Evolutionary conservation across 441 rosid genomes (phyloP).

Genomic region (Erodium texanum): DNA sequence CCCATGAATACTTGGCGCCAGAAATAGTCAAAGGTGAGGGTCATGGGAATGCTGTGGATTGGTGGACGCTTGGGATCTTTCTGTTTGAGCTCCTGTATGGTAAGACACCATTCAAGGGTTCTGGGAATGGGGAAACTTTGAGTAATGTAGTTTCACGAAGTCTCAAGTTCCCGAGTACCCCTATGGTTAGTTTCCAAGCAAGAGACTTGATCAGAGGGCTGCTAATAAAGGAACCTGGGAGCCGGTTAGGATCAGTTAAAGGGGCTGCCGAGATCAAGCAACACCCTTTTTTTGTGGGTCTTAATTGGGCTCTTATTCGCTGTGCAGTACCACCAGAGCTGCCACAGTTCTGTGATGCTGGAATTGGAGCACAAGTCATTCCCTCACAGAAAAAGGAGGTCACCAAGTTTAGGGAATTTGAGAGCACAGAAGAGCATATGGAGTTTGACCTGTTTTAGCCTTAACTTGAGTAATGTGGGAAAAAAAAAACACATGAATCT

Average conservation of each 20-base stretch:
- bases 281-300: conserved; percentile 58
- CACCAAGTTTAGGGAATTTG: conserved; percentile 24
- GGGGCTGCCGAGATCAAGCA: conserved; percentile 72
- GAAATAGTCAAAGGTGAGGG: conserved; percentile 68
- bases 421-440: conserved; percentile 24
- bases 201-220: conserved; percentile 56
- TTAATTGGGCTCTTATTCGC: conserved; percentile 67
- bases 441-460: conserved; percentile 52
- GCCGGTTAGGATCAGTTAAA: conserved; percentile 46
- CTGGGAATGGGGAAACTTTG: conserved; percentile 51
- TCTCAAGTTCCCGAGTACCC: conserved; percentile 50
- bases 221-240: conserved; percentile 50
- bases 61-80: conserved; percentile 75
- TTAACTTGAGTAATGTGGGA: conserved; percentile 1
- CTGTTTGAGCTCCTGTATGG: conserved; percentile 61
- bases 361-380: conserved; percentile 11
- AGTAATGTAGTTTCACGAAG: conserved; percentile 48
- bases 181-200: conserved; percentile 47
- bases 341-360: conserved; percentile 27
- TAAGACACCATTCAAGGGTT: conserved; percentile 62
- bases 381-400: conserved; percentile 23
- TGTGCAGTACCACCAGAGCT: conserved; percentile 57
- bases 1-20: conserved; percentile 67
- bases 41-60: conserved; percentile 69
- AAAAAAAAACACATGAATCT: background rate